A percentile compares a stretch with the other conserved stretches of the same genome.
Evolutionary conservation across 1,139 yeast genomes (phyloP).

Genomic region (Pichia inconspicua): DNA sequence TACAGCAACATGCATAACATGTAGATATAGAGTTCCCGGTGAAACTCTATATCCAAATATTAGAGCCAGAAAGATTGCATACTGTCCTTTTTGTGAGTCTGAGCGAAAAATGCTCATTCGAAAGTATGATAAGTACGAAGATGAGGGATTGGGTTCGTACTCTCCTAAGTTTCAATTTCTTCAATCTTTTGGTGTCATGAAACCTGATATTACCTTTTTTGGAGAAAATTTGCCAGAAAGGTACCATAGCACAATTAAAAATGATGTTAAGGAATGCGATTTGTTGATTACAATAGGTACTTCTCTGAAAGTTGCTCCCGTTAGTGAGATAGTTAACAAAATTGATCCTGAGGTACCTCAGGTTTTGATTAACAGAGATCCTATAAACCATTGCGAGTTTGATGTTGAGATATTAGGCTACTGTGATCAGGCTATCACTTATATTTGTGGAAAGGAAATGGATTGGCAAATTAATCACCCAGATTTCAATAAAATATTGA

Average conservation of each 20-base stretch:
- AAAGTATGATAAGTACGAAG: constrained; percentile 25
- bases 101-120: constrained; percentile 32
- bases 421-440: constrained; percentile 80
- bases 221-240: constrained; percentile 79
- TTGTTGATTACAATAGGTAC: constrained; percentile 85
- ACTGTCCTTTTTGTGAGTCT: constrained; percentile 60
- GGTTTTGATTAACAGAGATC: constrained; percentile 71
- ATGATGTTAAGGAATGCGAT: constrained; percentile 65
- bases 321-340: constrained; percentile 81
- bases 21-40: constrained; percentile 64
- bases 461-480: constrained; percentile 66
- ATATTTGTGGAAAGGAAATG: constrained; percentile 45
- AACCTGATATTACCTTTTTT: constrained; percentile 93
- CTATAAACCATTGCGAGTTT: constrained; percentile 71
- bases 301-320: constrained; percentile 91
- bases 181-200: constrained; percentile 73
- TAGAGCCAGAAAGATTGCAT: constrained; percentile 52
- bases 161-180: constrained; percentile 26
- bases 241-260: constrained; percentile 55
- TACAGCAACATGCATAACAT: constrained; percentile 78
- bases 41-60: constrained; percentile 56
- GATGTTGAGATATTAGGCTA: constrained; percentile 75
- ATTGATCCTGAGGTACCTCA: constrained; percentile 72
- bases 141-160: constrained; percentile 22
- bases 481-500: constrained; percentile 28